Percentiles rank a stretch among this genome's conserved stretches.
Conservation (phyloP, 169 alveolate species). For the Toxoplasma gondii region DNA sequence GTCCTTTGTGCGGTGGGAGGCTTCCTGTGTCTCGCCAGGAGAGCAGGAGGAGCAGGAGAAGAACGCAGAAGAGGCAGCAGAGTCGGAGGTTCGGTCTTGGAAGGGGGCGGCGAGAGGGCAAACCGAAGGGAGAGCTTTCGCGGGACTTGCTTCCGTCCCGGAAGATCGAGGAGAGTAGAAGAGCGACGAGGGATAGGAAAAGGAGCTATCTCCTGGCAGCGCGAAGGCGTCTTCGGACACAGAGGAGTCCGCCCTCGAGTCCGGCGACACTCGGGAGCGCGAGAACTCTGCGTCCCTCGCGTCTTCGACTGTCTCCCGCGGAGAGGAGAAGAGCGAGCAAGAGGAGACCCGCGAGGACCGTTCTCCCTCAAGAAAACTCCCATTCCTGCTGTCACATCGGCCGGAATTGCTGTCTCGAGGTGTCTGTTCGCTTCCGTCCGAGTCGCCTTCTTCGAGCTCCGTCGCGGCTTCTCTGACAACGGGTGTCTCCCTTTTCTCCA, state of each 20-base stretch:
- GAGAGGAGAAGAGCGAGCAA: too few relatives aligned
- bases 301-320: too few relatives aligned
- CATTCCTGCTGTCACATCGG: too few relatives aligned
- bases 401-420: not conserved
- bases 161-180: constrained; percentile 21
- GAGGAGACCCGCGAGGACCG: too few relatives aligned
- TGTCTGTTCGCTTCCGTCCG: not conserved
- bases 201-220: not conserved
- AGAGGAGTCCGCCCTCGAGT: too few relatives aligned
- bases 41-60: not conserved
- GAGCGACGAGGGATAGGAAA: not conserved
- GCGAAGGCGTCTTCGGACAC: not conserved
- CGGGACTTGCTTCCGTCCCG: not conserved
- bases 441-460: not conserved
- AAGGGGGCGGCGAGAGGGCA: not conserved
- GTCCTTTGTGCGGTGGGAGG: too few relatives aligned
- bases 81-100: not conserved
- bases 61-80: not conserved
- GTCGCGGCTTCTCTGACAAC: not conserved
- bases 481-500: not conserved
- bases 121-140: too few relatives aligned
- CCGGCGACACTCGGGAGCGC: too few relatives aligned
- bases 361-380: too few relatives aligned
- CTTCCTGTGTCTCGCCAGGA: too few relatives aligned
- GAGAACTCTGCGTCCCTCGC: too few relatives aligned